Base-by-base conservation (phyloP, 148 eudicot genomes). In the Persicaria tinctoria region DNA sequence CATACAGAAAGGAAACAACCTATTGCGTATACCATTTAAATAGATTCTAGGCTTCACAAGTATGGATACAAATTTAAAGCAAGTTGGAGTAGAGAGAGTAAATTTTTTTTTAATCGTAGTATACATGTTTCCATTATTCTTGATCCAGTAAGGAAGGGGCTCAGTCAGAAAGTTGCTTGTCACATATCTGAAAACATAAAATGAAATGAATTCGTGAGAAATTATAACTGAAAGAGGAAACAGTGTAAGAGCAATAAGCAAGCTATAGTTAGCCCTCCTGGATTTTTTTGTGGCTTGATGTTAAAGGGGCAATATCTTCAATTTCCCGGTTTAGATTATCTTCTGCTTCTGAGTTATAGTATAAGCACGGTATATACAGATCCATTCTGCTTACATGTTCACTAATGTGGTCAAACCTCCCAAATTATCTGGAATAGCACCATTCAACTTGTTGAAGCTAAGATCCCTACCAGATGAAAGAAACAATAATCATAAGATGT, bases 401-500 rank as follows among this genome's bases (percentile, higher is more conserved):
- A 76, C 20, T 76, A 84, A 8, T 5, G 16, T 12, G 70, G 6
- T 41, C 55, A 81, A 4, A 32, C 8, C 50, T 6, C 46, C 8
- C 50, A 83, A 73, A 38, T 60, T 66, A 7, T 49, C 74, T 48
- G 89, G 85, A 44, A 88, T 76, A 45, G 68, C 54, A 62, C 96
- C 96, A 51, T 73, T 73, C 80, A 90, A 82, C 51, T 76, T 84
- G 82, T 90, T 88, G 78, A 83, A 87, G 72, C 87, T 88, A 59
- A 88, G 86, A 83, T 90, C 90, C 75, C 90, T 88, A 66, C 17
- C 13, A 66, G 10, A 27, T 23, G 8, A 41, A 66, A n/a, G 46
- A 13, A 1, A 60, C 7, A 66, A 66, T 38, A 7, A 66, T 44
- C 48, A 66, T 66, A 7, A 41, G 46, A 66, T 38, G 70, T 18